Evolutionary conservation across 1,284 basidiomycete genomes (phyloP), one percentile per base, ranked within the genome.

Genomic region (Ganoderma leucocontextum): DNA sequence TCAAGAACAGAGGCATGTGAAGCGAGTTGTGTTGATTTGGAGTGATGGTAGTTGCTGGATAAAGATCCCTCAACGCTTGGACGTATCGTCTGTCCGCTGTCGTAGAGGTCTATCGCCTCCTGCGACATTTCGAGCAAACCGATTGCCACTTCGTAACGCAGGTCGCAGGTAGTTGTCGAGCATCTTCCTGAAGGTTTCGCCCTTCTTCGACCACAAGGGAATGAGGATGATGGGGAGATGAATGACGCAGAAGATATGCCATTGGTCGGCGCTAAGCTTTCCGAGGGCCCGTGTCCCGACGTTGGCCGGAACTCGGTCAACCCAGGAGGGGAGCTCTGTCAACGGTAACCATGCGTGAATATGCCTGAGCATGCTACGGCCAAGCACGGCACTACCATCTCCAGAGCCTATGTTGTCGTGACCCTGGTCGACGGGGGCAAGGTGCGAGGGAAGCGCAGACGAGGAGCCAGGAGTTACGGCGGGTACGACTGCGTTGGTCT

Each of bases 201-300:
- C 52, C n/a, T 64, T 38, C 36, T 67, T 42, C 19, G 69, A 62
- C 80, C 80, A 81, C 0, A 79, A 39, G 15, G 75, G 76, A 19
- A 80, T 77, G 25, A 81, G 74, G 2, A 79, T 79, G 36, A 80
- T 74, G 0, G 74, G 72, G 3, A 81, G 63, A 61, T 79, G 71
- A 7, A 82, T 69, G 2, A 76, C 74, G 62, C 75, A 77, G 13
- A 79, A 64, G 10, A 74, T 72, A 17, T 76, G 68, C 78, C 79
- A 81, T 35, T 81, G 75, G 25, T 80, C 76, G 7, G 78, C 77
- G 33, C 70, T 75, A 2, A 82, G 77, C 49, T 79, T 77, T 0
- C 77, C 77, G 7, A 64, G 52, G n/a, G 63, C 42, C 0, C 69
- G 63, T 10, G 76, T 77, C 2, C 78, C 78, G 70, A 77, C 79